Conservation (phyloP, 2,329 filamentous ascomycete species). For the Beauveria sp. region DNA sequence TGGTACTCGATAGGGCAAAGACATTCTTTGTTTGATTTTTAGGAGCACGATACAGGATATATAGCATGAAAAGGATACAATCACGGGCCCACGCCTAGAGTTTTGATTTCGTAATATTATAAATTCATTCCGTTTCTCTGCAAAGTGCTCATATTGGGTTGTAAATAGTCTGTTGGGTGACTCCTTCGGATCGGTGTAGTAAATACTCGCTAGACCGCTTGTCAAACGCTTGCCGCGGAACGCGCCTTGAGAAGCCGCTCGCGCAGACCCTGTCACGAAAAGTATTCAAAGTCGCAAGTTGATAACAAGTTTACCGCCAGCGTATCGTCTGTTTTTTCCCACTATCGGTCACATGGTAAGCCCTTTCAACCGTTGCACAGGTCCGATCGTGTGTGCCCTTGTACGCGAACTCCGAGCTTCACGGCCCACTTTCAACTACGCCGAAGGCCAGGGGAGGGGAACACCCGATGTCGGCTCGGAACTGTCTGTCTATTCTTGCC, state of each 20-base stretch:
- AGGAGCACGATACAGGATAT: conserved; percentile 3
- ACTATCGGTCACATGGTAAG: not conserved
- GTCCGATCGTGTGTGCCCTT: not conserved
- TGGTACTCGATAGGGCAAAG: not conserved
- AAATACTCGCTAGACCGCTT: too few species aligned
- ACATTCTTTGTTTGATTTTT: conserved; percentile 4
- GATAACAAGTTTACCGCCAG: too few species aligned
- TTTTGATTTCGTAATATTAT: not conserved
- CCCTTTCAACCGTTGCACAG: not conserved
- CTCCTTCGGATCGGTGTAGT: not conserved
- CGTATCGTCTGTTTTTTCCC: not conserved
- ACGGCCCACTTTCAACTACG: not conserved
- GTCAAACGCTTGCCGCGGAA: too few species aligned
- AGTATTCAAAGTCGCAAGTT: too few species aligned
- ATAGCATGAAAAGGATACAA: conserved; percentile 9
- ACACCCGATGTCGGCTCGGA: not conserved
- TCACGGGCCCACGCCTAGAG: conserved; percentile 9
- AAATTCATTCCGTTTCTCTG: not conserved
- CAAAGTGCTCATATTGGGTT: not conserved
- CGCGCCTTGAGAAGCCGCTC: too few species aligned
- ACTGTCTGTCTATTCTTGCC: too few species aligned
- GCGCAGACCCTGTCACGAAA: too few species aligned
- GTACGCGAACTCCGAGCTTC: not conserved
- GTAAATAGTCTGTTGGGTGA: too few species aligned
- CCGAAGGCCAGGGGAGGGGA: not conserved